Evolutionary conservation across 768 basidiomycete genomes (phyloP), one percentile per base, ranked within the genome.

Genomic region (Clitopilus passeckerianus): DNA sequence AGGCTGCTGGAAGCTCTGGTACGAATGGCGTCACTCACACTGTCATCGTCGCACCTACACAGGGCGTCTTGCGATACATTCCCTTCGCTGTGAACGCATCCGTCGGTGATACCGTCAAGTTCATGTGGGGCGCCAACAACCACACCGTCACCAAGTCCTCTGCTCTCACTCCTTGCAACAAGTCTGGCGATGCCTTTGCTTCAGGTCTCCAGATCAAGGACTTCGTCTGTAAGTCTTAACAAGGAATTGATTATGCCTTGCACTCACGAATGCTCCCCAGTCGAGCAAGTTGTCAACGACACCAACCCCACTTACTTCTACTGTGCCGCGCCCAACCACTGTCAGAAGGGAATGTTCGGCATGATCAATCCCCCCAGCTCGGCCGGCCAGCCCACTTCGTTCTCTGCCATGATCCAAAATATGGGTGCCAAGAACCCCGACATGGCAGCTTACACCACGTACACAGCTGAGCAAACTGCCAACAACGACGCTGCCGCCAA

Each of bases 91-190:
- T 87, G 62, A 89, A 90, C 67, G 90, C 88, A 5, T 84, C 86
- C 33, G 82, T 86, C 60, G 90, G 90, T 57, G 90, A 91, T 72
- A 90, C 87, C 65, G 71, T 93, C 74, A 75, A 78, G 69, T 92
- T 86, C 77, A 77, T 86, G 72, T 93, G 90, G 90, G 80, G 81
- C 58, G 90, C 87, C 56, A 83, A 88, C 76, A 83, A 82, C 68
- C 90, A 91, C 78, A 92, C 90, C 33, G 91, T 92, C 66, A 93
- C 91, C 64, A 89, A 91, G 77, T 84, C 84, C 16, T 90, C 89
- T 0, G 68, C 76, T 52, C 78, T 90, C 60, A 68, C 73, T 4
- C 80, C 85, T 60, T 93, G 91, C 83, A 93, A 93, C 83, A 85
- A 85, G 75, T 81, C 87, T 20, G 60, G 68, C 20, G 82, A 83